These are phyloP conservation scores for Isochrysis galbana DNA, from an alignment of 78 protist species.

Conservation along the genomic window DNA sequence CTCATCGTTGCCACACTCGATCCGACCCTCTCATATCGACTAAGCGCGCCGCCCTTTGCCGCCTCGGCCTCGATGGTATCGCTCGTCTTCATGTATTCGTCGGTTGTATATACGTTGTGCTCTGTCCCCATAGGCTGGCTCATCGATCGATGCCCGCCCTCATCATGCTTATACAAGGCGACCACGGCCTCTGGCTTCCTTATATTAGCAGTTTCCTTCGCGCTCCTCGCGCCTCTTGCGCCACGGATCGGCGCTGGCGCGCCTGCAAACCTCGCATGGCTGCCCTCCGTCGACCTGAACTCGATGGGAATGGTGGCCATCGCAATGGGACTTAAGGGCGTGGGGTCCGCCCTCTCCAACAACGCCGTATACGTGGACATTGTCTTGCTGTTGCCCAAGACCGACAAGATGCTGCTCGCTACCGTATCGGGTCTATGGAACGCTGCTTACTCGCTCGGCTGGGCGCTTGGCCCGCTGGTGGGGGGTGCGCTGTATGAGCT, in stretches of 20 bases:
- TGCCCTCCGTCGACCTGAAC: not conserved
- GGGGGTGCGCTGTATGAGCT: not conserved
- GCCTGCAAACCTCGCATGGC: not conserved
- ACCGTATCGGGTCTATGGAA: slow-evolving; percentile 32
- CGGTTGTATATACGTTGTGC: not conserved
- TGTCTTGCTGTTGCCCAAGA: not conserved
- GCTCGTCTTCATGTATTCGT: slow-evolving; percentile 23
- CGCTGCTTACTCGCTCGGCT: slow-evolving; percentile 41
- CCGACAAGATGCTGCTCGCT: not conserved
- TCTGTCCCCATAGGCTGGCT: slow-evolving; percentile 11
- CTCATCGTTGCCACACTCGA: slow-evolving; percentile 24
- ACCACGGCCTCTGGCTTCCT: not conserved
- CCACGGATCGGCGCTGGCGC: not conserved
- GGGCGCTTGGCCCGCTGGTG: slow-evolving; percentile 31
- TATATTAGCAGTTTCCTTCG: not conserved
- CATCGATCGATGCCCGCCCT: not conserved
- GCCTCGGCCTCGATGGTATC: not conserved
- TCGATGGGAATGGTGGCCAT: not conserved
- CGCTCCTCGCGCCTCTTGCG: slow-evolving; percentile 11
- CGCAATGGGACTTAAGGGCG: slow-evolving; percentile 32
- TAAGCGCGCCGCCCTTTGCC: not conserved
- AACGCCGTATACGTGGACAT: slow-evolving; percentile 42
- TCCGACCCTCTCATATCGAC: slow-evolving; percentile 39
- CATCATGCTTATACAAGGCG: not conserved
- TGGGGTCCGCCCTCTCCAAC: slow-evolving; percentile 41